Evolutionary conservation across 306 rosid species (phyloP), one percentile per base, ranked within the genome.

Genomic region (Begonia peltatifolia): DNA sequence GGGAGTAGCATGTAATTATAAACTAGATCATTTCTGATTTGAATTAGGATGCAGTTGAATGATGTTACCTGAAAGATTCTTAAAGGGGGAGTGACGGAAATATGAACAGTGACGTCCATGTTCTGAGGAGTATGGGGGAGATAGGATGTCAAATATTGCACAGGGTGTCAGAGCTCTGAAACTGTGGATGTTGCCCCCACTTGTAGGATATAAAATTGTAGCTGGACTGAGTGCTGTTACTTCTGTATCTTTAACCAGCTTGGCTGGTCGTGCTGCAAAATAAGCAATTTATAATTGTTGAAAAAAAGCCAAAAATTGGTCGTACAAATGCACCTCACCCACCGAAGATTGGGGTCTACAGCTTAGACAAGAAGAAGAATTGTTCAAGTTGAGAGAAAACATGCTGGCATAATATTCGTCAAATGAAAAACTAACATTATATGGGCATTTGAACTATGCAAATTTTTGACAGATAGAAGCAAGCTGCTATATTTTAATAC

Each of bases 121-220:
- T 50, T 81, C 93, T 8, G 93, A 67, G 13, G 93, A 81, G 71
- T 88, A 88, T 47, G 96, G 96, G 0, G 96, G 96, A 47, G 86
- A 57, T 25, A 84, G 61, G 59, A 88, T 76, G 71, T 88, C 96
- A 14, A 88, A 78, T 67, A 88, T 61, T 12, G 96, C 96, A 36
- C 96, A 88, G 8, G 94, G 96, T 49, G 94, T 84, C 50, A 73
- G 23, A 17, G 96, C 96, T 76, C 68, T 70, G 62, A 88, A 88
- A 70, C 74, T 73, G 71, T 88, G 96, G 60, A 88, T 77, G 62
- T 88, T 84, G 64, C 96, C 96, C 44, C 96, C 96, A 46, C 70
- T 76, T 23, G 79, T 68, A 5, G 96, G 96, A 65, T 81, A 84
- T 35, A 88, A 87, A 59, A 79, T 56, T 41, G 96, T 84, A 11